Percentiles rank a stretch among this genome's conserved stretches.
Evolutionary conservation across 768 basidiomycete genomes (phyloP).

Genomic region (Suillus weaverae): DNA sequence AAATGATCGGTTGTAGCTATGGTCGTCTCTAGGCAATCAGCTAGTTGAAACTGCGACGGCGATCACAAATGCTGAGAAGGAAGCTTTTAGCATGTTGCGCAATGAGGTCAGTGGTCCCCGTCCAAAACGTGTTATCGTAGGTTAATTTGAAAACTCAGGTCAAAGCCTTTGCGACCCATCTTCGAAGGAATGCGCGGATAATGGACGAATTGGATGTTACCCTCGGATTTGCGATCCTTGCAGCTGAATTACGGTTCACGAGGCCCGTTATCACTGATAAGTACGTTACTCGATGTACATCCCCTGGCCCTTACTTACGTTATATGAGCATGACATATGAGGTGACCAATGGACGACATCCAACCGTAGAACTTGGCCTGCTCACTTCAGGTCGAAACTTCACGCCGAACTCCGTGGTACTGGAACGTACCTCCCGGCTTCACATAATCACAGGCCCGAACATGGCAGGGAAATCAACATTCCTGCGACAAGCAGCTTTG

Average conservation of each 20-base stretch:
- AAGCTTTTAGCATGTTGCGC: conserved; percentile 69
- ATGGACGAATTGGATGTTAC: conserved; percentile 88
- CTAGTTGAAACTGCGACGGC: conserved; percentile 58
- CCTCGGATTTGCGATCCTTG: conserved; percentile 78
- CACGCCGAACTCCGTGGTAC: conserved; percentile 75
- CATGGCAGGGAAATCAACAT: conserved; percentile 94
- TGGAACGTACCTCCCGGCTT: conserved; percentile 60
- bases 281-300: conserved; percentile 42
- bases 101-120: conserved; percentile 48
- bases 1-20: conserved; percentile 46
- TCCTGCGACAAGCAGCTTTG: conserved; percentile 88
- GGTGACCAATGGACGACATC: conserved; percentile 84
- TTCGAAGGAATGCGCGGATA: conserved; percentile 76
- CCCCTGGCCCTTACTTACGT: conserved; percentile 1
- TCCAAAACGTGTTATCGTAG: background rate
- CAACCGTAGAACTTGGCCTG: conserved; percentile 88
- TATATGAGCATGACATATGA: conserved; percentile 52
- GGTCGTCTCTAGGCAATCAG: conserved; percentile 71
- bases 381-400: conserved; percentile 73
- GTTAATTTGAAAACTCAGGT: conserved; percentile 47
- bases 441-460: conserved; percentile 94
- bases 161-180: conserved; percentile 47
- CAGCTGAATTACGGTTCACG: conserved; percentile 73
- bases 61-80: conserved; percentile 62
- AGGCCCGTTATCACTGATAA: conserved; percentile 67